Percentiles rank a stretch among this genome's conserved stretches.
Conservation (phyloP, 2,329 filamentous ascomycete genomes). For the Raffaelea albimanens region DNA sequence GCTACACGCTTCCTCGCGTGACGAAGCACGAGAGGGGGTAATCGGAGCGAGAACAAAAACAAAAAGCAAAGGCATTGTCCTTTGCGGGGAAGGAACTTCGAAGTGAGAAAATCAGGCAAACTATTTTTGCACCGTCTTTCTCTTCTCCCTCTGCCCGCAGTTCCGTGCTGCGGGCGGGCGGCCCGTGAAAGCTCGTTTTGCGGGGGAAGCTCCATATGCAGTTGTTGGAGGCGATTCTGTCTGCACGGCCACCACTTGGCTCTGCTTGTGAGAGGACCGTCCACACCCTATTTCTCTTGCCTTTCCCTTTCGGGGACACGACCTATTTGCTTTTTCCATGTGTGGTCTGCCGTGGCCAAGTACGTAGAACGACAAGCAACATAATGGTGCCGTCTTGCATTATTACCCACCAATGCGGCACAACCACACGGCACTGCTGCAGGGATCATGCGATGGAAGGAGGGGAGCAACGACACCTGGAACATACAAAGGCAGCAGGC, state of each 20-base stretch:
- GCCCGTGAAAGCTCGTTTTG: not conserved
- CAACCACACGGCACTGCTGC: not conserved
- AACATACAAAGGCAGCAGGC: not conserved
- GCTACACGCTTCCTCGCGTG: too few species aligned
- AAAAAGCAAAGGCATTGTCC: too few species aligned
- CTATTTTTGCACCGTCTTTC: too few species aligned
- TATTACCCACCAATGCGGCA: not conserved
- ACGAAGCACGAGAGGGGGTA: too few species aligned
- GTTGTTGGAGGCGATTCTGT: not conserved
- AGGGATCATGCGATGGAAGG: not conserved
- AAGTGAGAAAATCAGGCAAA: too few species aligned
- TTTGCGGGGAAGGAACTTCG: too few species aligned
- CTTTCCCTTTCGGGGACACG: too few species aligned
- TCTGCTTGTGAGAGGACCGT: not conserved
- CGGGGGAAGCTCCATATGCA: conserved; percentile 3
- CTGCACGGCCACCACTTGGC: not conserved
- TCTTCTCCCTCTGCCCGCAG: not conserved
- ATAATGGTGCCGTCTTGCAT: not conserved
- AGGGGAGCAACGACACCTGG: not conserved
- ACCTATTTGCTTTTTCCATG: not conserved
- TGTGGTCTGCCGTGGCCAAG: too few species aligned
- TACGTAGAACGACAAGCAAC: not conserved
- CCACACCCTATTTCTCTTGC: not conserved
- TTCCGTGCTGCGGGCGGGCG: not conserved
- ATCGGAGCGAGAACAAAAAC: too few species aligned